These are phyloP conservation scores for Leccinellum rugosiceps DNA, from an alignment of 768 basidiomycete species.

Conservation along the genomic window DNA sequence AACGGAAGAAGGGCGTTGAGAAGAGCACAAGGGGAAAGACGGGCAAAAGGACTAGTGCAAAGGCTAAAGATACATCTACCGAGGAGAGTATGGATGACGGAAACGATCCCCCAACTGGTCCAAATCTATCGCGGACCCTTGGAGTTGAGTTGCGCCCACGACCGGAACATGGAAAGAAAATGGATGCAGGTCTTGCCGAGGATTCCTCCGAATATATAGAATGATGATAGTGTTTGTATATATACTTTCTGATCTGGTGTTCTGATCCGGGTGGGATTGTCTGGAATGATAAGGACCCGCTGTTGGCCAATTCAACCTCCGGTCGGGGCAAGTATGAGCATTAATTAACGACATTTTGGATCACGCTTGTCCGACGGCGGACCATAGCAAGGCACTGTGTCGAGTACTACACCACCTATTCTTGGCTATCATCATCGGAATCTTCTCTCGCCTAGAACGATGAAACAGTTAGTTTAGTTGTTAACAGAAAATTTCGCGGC, in stretches of 20 bases:
- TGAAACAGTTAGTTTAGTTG: conserved; percentile 5
- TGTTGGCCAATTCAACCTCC: background rate
- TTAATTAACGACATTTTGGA: background rate
- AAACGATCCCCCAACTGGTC: background rate
- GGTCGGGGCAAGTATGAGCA: background rate
- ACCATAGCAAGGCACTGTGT: background rate
- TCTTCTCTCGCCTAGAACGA: conserved; percentile 37
- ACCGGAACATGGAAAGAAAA: conserved; percentile 32
- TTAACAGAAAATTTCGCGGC: background rate
- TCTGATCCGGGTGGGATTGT: background rate
- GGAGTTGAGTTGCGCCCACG: conserved; percentile 40
- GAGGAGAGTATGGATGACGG: conserved; percentile 21
- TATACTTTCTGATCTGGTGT: conserved; percentile 2
- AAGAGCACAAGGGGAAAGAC: background rate
- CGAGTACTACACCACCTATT: conserved; percentile 24
- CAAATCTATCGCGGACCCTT: conserved; percentile 21
- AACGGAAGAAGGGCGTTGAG: background rate
- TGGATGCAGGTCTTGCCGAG: conserved; percentile 10
- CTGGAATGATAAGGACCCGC: conserved; percentile 1
- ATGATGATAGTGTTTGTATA: conserved; percentile 1
- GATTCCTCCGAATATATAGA: conserved; percentile 3
- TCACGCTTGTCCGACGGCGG: background rate
- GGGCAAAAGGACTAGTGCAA: background rate
- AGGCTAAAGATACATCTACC: conserved; percentile 1
- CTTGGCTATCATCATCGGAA: conserved; percentile 28